A percentile compares a stretch with the other conserved stretches of the same genome.
phyloP scores from a whole-genome alignment of 2,329 filamentous ascomycete genomes.

The Apiospora pterosperma region DNA sequence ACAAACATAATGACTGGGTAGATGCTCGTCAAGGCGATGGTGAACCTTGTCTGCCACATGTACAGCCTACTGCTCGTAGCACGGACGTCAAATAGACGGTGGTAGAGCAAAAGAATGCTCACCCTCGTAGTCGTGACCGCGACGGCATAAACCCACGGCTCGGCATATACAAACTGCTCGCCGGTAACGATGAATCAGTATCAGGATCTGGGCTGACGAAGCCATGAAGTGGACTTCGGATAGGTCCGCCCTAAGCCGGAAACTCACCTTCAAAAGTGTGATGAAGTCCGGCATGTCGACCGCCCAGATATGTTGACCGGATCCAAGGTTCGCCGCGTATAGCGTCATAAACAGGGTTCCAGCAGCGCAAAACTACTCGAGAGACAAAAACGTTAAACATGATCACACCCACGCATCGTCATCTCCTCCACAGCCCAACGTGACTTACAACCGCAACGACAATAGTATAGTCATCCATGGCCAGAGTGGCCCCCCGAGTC shows the following conservation, averaged over 20 bases:
- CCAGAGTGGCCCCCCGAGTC: conserved; percentile 6
- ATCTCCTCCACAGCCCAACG: neutral
- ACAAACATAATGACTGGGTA: conserved; percentile 23
- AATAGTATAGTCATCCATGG: conserved; percentile 20
- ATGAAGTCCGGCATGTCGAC: conserved; percentile 12
- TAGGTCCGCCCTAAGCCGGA: neutral
- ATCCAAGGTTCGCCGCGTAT: conserved; percentile 15
- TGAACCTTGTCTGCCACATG: conserved; percentile 17
- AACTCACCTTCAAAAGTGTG: conserved; percentile 16
- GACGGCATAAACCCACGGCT: conserved; percentile 26
- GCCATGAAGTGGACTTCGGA: no score
- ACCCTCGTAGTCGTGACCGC: conserved; percentile 27
- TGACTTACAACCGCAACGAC: conserved; percentile 18
- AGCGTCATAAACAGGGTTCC: conserved; percentile 17
- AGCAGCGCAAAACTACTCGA: neutral
- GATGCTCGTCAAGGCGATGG: conserved; percentile 17
- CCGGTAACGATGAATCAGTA: neutral
- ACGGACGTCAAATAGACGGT: conserved; percentile 26
- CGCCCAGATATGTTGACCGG: conserved; percentile 20
- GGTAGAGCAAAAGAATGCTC: conserved; percentile 29
- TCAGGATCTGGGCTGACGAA: neutral
- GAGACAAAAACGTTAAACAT: neutral
- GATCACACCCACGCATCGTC: neutral
- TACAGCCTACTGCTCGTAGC: conserved; percentile 14
- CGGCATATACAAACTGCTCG: conserved; percentile 25